Evolutionary conservation across 192 early-diverging fungal species (phyloP), one percentile per base, ranked within the genome.

Genomic region (Gaertneriomyces semiglobifer): DNA sequence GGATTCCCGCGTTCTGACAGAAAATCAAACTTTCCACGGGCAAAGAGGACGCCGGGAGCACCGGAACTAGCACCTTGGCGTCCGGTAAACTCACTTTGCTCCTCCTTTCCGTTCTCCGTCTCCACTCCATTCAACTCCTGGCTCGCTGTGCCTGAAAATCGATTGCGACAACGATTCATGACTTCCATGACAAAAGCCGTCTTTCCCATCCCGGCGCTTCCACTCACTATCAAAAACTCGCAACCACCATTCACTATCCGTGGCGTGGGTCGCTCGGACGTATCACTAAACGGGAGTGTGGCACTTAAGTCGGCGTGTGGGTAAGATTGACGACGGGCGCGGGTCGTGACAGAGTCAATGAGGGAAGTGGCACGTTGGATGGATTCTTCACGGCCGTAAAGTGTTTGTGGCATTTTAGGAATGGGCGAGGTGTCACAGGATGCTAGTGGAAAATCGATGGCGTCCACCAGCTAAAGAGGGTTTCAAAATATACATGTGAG

Each of bases 131-230:
- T n/a, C 1, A 18, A n/a, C 12, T 12, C 12, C 2, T 18, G 11
- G 48, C 12, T 3, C 11, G 12, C 18, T 18, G 48, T 3, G 12
- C 11, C 48, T n/a, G 18, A 50, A 12, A 50, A 18, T 1, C 48
- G 48, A 50, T 12, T n/a, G 11, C 48, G 48, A 18, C 12, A 50
- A 2, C 48, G 18, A 18, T 18, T 50, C 11, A 50, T 50, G 12
- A 50, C 11, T 18, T 50, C 48, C 48, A n/a, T 18, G 11, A 50
- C 48, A 50, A 50, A 50, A n/a, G 48, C 48, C 48, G 48, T 50
- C 18, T 50, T 50, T 12, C 48, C 48, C 48, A 50, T 50, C 18
- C 48, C 48, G 1, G 48, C 48, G 11, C 48, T 12, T 12, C 48
- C 48, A 2, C 12, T n/a, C 11, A 50, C 48, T 18, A 50, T n/a